Base-by-base conservation (phyloP, 2,329 filamentous ascomycete species). In the Alternaria ventricosa region DNA sequence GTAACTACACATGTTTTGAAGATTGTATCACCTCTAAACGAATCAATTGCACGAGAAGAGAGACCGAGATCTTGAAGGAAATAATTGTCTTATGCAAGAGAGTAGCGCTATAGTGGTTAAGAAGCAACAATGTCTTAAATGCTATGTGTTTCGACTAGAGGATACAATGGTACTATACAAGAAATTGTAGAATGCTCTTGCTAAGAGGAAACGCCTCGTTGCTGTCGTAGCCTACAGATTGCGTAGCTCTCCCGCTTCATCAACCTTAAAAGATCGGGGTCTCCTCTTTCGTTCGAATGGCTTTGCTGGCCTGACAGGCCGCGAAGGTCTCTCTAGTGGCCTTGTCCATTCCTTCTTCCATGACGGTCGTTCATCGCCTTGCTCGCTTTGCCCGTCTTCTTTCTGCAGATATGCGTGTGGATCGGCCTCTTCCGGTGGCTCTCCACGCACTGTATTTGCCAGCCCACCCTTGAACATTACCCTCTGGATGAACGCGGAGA, bases 401-500 rank as follows among this genome's bases (percentile, higher is more conserved):
- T 36, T 27, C 49, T 41, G 33, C 22, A 66, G 25, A 54, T 67
- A 66, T 13, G 55, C 47, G 54, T 71, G 70, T 30, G 57, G 7
- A 28, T 72, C 65, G 30, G 33, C 64, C 27, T 70, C 67, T 25
- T 68, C 60, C 11, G 36, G 18, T 49, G 47, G 10, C 15, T n/a
- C n/a, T 18, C 55, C 57, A 25, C 27, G 25, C 4, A 27, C 13
- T 57, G 41, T 6, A n/a, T 25, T 27, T 27, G 22, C 64, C 27
- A 36, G 51, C 23, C 60, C 50, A 51, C 57, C 43, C 44, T 67
- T 65, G 47, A 64, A 71, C 25, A 53, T 44, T 12, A 75, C 27
- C 36, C 75, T 70, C 20, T 69, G 61, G 8, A 79, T 65, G 57
- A 74, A 77, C 9, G 70, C 65, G 18, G 70, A 69, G 18, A 79